phyloP scores from a whole-genome alignment of 345 rosid species.

The Rhodomyrtus tomentosa region DNA sequence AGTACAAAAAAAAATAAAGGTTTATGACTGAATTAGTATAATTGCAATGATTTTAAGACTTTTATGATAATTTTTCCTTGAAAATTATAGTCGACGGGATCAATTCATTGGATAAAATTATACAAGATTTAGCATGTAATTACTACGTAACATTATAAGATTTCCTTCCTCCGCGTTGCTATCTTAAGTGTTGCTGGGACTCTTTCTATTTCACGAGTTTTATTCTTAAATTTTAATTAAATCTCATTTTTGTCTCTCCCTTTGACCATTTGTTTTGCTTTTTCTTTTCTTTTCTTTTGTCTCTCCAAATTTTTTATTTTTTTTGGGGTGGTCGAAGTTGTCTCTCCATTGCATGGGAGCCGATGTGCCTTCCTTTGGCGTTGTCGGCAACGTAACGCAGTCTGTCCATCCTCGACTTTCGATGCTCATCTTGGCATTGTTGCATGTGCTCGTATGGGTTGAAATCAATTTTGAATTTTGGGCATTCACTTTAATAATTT shows the following conservation, averaged over 20 bases:
- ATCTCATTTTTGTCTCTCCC: too few species aligned
- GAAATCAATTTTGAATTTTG: not conserved
- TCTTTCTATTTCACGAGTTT: not conserved
- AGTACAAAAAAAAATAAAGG: too few species aligned
- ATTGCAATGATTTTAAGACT: too few species aligned
- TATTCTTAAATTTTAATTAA: not conserved
- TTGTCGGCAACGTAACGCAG: not conserved
- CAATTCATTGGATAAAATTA: not conserved
- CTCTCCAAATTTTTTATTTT: too few species aligned
- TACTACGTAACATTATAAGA: too few species aligned
- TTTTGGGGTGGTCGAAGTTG: too few species aligned
- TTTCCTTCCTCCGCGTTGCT: not conserved
- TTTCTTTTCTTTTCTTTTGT: too few species aligned
- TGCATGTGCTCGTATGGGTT: not conserved
- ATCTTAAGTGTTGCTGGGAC: not conserved
- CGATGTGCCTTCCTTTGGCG: not conserved
- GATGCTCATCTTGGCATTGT: not conserved
- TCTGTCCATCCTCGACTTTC: not conserved
- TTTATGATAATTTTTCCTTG: too few species aligned
- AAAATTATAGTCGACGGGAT: fast-evolving
- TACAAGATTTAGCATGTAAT: not conserved
- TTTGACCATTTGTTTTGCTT: too few species aligned
- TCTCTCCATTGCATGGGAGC: not conserved
- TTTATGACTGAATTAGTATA: too few species aligned
- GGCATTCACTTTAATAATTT: not conserved